These are phyloP conservation scores for Lindgomyces ingoldianus DNA, from an alignment of 495 filamentous ascomycete species.

Conservation along the genomic window DNA sequence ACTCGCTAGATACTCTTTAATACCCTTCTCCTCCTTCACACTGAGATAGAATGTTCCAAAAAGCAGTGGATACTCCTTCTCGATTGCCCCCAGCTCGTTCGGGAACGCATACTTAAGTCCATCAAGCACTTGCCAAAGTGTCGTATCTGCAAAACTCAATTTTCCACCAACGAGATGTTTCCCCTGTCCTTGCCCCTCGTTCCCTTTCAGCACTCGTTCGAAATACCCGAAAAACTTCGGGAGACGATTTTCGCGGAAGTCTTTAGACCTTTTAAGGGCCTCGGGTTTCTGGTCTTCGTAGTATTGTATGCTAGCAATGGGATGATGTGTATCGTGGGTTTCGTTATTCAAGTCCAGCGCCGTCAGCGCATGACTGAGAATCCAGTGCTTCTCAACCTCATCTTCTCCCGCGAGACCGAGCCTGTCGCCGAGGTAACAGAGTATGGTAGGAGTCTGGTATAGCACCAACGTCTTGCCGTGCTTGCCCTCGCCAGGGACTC, in stretches of 20 bases:
- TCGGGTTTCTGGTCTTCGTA: slow-evolving; percentile 71
- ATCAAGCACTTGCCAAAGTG: slow-evolving; percentile 64
- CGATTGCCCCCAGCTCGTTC: slow-evolving; percentile 56
- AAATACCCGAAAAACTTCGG: slow-evolving; percentile 69
- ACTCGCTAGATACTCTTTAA: slow-evolving; percentile 64
- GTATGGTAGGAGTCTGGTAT: slow-evolving; percentile 65
- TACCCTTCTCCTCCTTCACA: slow-evolving; percentile 54
- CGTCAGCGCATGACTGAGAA: slow-evolving; percentile 62
- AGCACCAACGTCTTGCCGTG: slow-evolving; percentile 52
- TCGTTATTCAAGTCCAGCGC: slow-evolving; percentile 69
- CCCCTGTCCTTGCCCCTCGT: slow-evolving; percentile 51
- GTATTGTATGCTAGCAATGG: slow-evolving; percentile 55
- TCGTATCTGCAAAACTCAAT: slow-evolving; percentile 67
- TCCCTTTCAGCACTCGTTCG: slow-evolving; percentile 58
- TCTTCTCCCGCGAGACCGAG: slow-evolving; percentile 56
- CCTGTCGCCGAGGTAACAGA: slow-evolving; percentile 59
- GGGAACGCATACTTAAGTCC: slow-evolving; percentile 63
- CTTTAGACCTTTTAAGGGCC: slow-evolving; percentile 51
- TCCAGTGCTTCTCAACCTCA: slow-evolving; percentile 49
- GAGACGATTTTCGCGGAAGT: slow-evolving; percentile 58
- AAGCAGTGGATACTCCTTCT: slow-evolving; percentile 50
- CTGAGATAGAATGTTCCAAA: slow-evolving; percentile 57
- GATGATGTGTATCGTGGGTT: slow-evolving; percentile 68
- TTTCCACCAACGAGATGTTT: slow-evolving; percentile 60
- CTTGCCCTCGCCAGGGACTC: slow-evolving; percentile 52